Evolutionary conservation across 164 flowering plant genomes (phyloP), one percentile per base, ranked within the genome.

Genomic region (Annona squamosa): DNA sequence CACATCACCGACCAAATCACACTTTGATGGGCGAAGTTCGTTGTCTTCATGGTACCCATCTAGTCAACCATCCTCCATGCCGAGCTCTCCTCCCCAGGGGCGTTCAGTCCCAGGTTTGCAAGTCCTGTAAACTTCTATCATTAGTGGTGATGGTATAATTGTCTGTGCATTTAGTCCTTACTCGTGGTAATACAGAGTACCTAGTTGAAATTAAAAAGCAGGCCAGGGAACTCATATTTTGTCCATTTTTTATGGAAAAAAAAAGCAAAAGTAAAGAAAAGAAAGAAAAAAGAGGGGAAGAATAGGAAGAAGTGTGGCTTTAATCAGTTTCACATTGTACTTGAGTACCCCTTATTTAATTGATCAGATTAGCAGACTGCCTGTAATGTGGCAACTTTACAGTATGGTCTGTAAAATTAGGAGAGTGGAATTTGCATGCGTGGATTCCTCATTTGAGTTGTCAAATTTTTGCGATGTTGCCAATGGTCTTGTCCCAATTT

Each of bases 1-100:
- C 48, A 79, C 86, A 65, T 87, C 98, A 48, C 97, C 99, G 3
- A 84, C 84, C 56, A 87, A 85, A 72, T 37, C 72, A 12, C 83
- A 77, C 4, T 84, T 81, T 82, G 97, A 90, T 6, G 86, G 87
- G 45, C 84, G 85, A 16, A 52, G 74, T 52, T 65, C 83, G 12
- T 46, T 86, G 17, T 81, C 92, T 62, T 85, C 97, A 70, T 91
- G 93, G 97, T 95, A 83, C 70, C 84, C 98, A 62, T 81, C 97
- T 73, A 93, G 99, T 79, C 97, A 90, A 82, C 94, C 87, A 83
- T 91, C 98, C 67, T 93, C 99, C 63, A 96, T 97, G 12, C 89
- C 98, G 69, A 93, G 80, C 81, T 95, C 99, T 77, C 99, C 99
- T 70, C 97, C 98, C 70, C 91, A 88, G 77, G 86, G 83, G 5